Base-by-base conservation (phyloP, 352 stramenopile species). In the Phytophthora idaei region DNA sequence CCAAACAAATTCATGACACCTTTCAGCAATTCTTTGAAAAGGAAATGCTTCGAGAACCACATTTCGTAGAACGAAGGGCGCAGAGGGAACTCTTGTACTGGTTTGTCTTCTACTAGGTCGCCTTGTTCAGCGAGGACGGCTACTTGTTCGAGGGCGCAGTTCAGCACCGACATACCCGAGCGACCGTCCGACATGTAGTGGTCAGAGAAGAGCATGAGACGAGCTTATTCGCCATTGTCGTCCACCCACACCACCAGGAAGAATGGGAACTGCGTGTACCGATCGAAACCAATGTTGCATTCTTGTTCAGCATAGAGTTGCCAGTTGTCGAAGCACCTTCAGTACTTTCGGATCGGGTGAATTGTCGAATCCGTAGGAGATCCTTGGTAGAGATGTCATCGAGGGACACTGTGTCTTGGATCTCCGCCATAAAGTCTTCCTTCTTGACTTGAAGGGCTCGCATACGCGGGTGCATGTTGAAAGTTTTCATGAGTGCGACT, bases 401-500 rank as follows among this genome's bases (percentile, higher is more conserved):
- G 14, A 74, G 5, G 14, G 49, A 41, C 17, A 82, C 5, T 1
- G 32, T 51, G 1, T 64, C 41, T 21, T 76, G 63, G 57, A 86
- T 68, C 28, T 77, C 57, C 1, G 41, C 78, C 31, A 42, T 69
- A 17, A 66, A 66, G 42, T 72, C 67, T 44, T 64, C 56, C 32
- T 55, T 48, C 14, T 71, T 68, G 15, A 73, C 12, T 51, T 78
- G 64, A 15, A 64, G 57, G 3, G 60, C 45, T 9, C 77, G 69
- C 74, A 86, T 83, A 6, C 65, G 64, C 5, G 74, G 77, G 46
- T 83, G 73, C 10, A 57, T 52, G 65, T 86, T 82, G 62, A 80
- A 83, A 1, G 78, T 77, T 9, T 57, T 29, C 28, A 71, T 37
- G n/a, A 83, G 9, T 4, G 74, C 72, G 1, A 34, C 15, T 1